Conservation (phyloP, 495 filamentous ascomycete genomes). For the Neurospora cerealis region DNA sequence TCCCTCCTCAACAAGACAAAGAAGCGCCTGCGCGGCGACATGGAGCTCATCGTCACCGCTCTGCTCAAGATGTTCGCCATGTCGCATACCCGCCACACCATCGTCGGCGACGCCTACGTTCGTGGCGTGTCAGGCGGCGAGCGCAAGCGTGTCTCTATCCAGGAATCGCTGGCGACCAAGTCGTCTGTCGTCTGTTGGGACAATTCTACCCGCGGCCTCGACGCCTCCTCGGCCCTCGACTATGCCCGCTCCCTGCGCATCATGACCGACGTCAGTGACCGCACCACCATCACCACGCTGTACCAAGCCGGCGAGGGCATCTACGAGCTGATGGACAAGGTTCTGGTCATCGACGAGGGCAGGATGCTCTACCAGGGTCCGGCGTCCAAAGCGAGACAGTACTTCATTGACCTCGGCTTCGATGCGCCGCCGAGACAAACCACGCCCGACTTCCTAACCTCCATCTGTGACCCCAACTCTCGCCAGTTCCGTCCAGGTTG, state of each 20-base stretch:
- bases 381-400: constrained; percentile 45
- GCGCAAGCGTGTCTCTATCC: constrained; percentile 47
- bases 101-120: constrained; percentile 76
- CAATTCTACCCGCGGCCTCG: constrained; percentile 73
- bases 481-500: constrained; percentile 51
- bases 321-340: constrained; percentile 71
- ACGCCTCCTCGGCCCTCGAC: constrained; percentile 70
- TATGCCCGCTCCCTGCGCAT: constrained; percentile 68
- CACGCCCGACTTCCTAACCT: constrained; percentile 64
- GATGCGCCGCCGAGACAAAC: constrained; percentile 45
- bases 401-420: constrained; percentile 54
- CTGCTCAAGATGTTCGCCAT: constrained; percentile 72
- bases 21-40: constrained; percentile 55
- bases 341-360: constrained; percentile 55
- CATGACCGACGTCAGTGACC: constrained; percentile 74
- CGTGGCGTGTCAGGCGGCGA: constrained; percentile 59
- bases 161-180: constrained; percentile 36
- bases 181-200: constrained; percentile 48
- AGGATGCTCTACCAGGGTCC: constrained; percentile 61
- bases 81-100: constrained; percentile 66
- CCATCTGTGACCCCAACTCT: constrained; percentile 57
- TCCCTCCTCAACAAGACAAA: constrained; percentile 76
- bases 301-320: constrained; percentile 81
- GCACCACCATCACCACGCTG: constrained; percentile 72
- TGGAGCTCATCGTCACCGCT: constrained; percentile 57